Evolutionary conservation across 768 basidiomycete species (phyloP).

Genomic region (Amanita pseudoporphyria): DNA sequence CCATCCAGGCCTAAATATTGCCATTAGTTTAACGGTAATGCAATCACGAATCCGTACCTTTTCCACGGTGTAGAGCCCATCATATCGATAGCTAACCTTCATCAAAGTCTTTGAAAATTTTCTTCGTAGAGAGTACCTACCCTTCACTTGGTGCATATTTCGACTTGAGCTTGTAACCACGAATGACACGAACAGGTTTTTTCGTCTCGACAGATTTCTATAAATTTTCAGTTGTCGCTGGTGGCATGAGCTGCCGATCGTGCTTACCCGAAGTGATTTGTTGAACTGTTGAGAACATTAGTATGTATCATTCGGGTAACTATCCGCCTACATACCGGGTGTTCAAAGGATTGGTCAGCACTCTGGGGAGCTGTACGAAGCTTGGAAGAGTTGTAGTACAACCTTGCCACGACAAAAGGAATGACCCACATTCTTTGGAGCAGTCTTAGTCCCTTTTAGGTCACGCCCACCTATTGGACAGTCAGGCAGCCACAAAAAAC

Average conservation of each 20-base stretch:
- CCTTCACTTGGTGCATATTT: constrained; percentile 75
- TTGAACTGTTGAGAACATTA: constrained; percentile 37
- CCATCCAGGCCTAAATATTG: constrained; percentile 57
- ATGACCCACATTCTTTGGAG: constrained; percentile 70
- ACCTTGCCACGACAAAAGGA: background rate
- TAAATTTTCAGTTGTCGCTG: background rate
- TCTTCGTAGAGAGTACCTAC: constrained; percentile 21
- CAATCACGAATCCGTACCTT: constrained; percentile 33
- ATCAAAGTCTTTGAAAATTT: background rate
- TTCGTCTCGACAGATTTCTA: constrained; percentile 72
- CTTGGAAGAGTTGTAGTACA: constrained; percentile 24
- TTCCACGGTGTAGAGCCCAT: constrained; percentile 78
- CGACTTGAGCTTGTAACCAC: constrained; percentile 71
- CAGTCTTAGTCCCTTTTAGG: constrained; percentile 71
- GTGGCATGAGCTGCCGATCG: background rate
- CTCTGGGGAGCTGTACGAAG: constrained; percentile 86
- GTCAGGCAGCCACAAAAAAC: background rate
- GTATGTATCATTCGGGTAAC: background rate
- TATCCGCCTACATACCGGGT: constrained; percentile 25
- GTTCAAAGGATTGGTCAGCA: constrained; percentile 74
- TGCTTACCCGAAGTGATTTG: constrained; percentile 49
- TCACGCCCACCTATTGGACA: constrained; percentile 67
- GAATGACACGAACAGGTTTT: constrained; percentile 79
- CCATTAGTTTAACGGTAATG: constrained; percentile 1
- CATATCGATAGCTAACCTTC: constrained; percentile 71